Base-by-base conservation (phyloP, 2,329 filamentous ascomycete genomes). In the Sclerotinia glacialis region DNA sequence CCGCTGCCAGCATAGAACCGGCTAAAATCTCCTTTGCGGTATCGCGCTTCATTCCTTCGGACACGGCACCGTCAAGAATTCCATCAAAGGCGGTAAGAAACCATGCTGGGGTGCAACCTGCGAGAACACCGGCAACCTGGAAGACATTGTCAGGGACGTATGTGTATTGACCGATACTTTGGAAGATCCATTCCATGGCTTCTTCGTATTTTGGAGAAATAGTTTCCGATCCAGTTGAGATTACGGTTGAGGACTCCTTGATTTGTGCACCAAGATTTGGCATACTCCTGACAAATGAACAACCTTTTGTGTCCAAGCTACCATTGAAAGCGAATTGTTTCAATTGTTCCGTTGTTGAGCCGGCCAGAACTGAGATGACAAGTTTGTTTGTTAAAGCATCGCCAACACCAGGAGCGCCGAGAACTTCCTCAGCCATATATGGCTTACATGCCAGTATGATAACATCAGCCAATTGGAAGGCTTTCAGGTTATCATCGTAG, bases 301-400 rank as follows among this genome's bases (percentile, higher is more conserved):
- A 60, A 1, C 42, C 46, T 34, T 66, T 61, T 16, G 44, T 34
- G 16, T 42, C 44, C 12, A 46, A 42, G 31, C 21, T 34, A 37
- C n/a, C 44, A n/a, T 52, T 52, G 31, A 59, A 65, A 12, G 58
- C 55, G 18, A 61, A 66, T 3, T 23, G n/a, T 21, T 50, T 61
- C n/a, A 66, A 28, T 8, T 61, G 55, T 12, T 61, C 55, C 18
- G 49, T 42, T 9, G 64, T 40, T 14, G 64, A 61, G 14, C 64
- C 64, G 14, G 64, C 64, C 37, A 66, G 42, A n/a, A 66, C 64
- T 16, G 64, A 66, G 37, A 66, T 66, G 50, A 66, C 47, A n/a
- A 66, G 64, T 40, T 66, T 66, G 26, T 66, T 61, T 60, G 54
- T 8, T 26, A 66, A 53, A 50, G 64, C 64, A 40, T 66, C 47